phyloP scores from a whole-genome alignment of 148 eudicot genomes.

The Rhododendron kiyosumense region DNA sequence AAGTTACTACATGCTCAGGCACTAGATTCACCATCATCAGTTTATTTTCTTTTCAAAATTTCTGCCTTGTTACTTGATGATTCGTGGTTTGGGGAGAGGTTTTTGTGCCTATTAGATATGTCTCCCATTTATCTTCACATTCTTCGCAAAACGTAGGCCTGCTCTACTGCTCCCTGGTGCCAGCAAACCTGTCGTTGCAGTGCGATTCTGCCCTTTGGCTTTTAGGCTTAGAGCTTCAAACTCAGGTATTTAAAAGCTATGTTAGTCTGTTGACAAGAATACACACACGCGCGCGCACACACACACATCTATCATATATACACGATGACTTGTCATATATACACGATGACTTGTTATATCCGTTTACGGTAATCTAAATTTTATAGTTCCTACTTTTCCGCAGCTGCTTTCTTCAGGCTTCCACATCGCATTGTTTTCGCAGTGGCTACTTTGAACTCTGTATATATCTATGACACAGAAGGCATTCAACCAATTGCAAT shows the following conservation, averaged over 20 bases:
- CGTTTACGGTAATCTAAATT: neutral
- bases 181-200: constrained; percentile 91
- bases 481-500: constrained; percentile 66
- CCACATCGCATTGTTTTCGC: constrained; percentile 93
- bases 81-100: neutral
- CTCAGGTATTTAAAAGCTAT: constrained; percentile 32
- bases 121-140: neutral
- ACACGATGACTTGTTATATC: neutral
- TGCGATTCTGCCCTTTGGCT: constrained; percentile 80
- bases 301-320: neutral
- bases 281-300: neutral
- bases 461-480: constrained; percentile 87
- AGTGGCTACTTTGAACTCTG: constrained; percentile 83
- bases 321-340: neutral
- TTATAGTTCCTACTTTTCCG: neutral
- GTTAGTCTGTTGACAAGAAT: neutral
- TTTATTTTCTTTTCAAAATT: neutral
- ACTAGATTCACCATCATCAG: neutral
- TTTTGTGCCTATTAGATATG: neutral
- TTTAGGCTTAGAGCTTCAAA: constrained; percentile 56
- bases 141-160: constrained; percentile 52
- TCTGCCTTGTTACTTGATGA: neutral
- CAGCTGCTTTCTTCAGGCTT: constrained; percentile 75
- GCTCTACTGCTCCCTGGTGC: constrained; percentile 95
- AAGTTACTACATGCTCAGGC: neutral